Evolutionary conservation across 2,329 filamentous ascomycete species (phyloP).

Genomic region (Verticillium longisporum): DNA sequence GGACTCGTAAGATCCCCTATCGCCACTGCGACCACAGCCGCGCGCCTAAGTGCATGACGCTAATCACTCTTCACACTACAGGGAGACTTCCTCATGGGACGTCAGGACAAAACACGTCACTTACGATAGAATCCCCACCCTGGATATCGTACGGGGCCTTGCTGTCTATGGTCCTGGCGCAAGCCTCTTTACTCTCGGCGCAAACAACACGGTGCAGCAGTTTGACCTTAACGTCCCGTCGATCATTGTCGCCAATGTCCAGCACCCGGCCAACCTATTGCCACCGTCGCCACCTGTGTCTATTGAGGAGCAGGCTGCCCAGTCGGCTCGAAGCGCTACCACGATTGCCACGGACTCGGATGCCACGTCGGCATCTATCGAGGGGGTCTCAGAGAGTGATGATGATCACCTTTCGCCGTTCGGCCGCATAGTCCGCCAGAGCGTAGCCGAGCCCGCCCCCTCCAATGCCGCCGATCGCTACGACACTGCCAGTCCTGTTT

Average conservation of each 20-base stretch:
- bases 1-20: constrained; percentile 61
- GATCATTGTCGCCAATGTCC: constrained; percentile 76
- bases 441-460: constrained; percentile 54
- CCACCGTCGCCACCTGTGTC: constrained; percentile 80
- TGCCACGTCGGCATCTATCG: constrained; percentile 46
- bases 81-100: constrained; percentile 92
- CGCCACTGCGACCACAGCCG: constrained; percentile 27
- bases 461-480: constrained; percentile 48
- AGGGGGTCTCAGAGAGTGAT: constrained; percentile 65
- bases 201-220: constrained; percentile 85
- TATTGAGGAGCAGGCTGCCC: constrained; percentile 61
- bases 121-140: constrained; percentile 79
- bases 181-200: constrained; percentile 84
- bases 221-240: constrained; percentile 85
- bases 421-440: constrained; percentile 66
- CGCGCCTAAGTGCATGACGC: constrained; percentile 33
- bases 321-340: constrained; percentile 36
- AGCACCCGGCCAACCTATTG: constrained; percentile 72
- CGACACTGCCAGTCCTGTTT: constrained; percentile 60
- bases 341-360: constrained; percentile 46
- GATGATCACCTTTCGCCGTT: constrained; percentile 71
- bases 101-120: constrained; percentile 96
- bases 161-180: constrained; percentile 86
- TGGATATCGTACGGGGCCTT: constrained; percentile 73
- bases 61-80: constrained; percentile 28